Evolutionary conservation across 2,329 filamentous ascomycete species (phyloP), one percentile per base, ranked within the genome.

Genomic region (Emmonsia crescens): DNA sequence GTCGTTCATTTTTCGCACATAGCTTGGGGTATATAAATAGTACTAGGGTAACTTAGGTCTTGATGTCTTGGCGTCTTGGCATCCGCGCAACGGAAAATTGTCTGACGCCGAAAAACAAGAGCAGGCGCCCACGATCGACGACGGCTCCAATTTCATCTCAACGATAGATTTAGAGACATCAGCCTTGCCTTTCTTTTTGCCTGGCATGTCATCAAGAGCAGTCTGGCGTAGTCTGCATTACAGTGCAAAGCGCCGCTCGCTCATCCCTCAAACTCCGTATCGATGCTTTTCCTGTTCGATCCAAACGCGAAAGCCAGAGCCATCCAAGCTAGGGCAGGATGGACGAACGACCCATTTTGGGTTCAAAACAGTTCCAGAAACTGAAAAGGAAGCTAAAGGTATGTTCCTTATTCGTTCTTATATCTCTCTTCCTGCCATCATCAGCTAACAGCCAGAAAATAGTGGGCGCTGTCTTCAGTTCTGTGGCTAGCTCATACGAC

Each of bases 401-500:
- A 76, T 58, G 65, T 31, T 31, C 19, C 12, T 21, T 14, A n/a
- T 29, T 38, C 3, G 16, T 19, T 27, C 27, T 24, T 40, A 12
- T 6, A 51, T 24, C 14, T 52, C 42, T 19, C 21, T 5, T 33
- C 60, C 31, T 60, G 57, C 5, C 36, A 2, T 5, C 4, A 16
- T 24, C 57, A 27, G 31, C 57, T 59, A 63, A 64, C 29, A 63
- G 42, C 36, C 2, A 52, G 36, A 36, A 36, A 36, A 5, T 42
- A 81, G 92, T 96, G 48, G 89, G 89, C 63, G 85, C 84, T 49
- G 94, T 99, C 62, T 99, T 99, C 79, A 93, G 90, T 75, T 96
- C 89, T 67, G 94, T 99, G 48, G 94, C 94, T 67, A 86, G 89
- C 65, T 91, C 89, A 21, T 99, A 99, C 78, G 94, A 99, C 76